Base-by-base conservation (phyloP, 2,329 filamentous ascomycete genomes). In the Aspergillus pseudoglaucus region DNA sequence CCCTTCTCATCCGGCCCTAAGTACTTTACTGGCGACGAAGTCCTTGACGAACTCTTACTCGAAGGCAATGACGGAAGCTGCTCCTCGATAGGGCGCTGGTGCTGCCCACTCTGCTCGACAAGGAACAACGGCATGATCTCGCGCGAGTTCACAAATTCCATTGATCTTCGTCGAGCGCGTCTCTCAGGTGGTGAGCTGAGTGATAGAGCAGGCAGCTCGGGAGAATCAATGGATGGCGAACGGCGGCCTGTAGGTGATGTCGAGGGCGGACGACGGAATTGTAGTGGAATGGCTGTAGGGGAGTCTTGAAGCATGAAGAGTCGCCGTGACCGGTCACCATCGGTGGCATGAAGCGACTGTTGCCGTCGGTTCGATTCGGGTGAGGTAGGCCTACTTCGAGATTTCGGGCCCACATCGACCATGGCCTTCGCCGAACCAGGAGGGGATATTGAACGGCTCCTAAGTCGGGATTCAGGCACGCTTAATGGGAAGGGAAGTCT, bases 71-170 rank as follows among this genome's bases (percentile, higher is more conserved):
- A 73, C 30, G 76, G 76, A 42, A 74, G 64, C 4, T 68, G 58
- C 44, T 73, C 72, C 22, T 73, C 67, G 10, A 18, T 14, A 12
- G 54, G 52, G 15, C 64, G 60, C 57, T 77, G 75, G 15, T 54
- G 60, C 8, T 62, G 53, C 17, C 71, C 69, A 54, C 76, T 80
- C 25, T 75, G 82, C 65, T 94, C 87, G 6, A 95, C 81, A 18
- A 95, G 82, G 67, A 87, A 91, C 7, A 96, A 72, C 0, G 90
- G 90, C 56, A 87, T 84, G 59, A 90, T 84, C 61, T 93, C 88
- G 47, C 79, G 79, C 15, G 67, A 71, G 32, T 67, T 68, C 50
- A 70, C 74, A 60, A 80, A 80, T 52, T 81, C 76, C 4, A 71
- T 69, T 1, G 77, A 80, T 45, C 67, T 70, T 32, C 77, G 73